Conservation (phyloP, 345 rosid genomes). For the Citrus trifoliata region DNA sequence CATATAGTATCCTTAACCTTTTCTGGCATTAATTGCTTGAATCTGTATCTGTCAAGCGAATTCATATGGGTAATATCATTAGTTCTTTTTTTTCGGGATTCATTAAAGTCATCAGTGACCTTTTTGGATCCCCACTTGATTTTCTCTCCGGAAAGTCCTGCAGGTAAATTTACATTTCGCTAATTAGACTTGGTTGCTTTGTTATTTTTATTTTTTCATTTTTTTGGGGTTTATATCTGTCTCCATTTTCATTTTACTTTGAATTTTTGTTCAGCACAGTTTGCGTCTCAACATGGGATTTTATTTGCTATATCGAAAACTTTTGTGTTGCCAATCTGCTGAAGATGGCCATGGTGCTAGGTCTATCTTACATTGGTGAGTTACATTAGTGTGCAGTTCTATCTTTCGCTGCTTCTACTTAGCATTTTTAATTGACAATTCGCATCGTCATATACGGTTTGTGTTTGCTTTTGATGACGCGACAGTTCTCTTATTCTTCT, state of each 20-base stretch:
- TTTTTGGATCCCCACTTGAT: constrained; percentile 47
- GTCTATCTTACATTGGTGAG: constrained; percentile 30
- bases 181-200: background rate
- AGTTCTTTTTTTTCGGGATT: constrained; percentile 44
- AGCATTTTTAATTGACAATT: too few species aligned
- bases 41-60: background rate
- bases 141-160: constrained; percentile 60
- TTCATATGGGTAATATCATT: constrained; percentile 34
- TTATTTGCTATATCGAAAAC: constrained; percentile 47
- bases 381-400: background rate
- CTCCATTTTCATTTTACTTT: background rate
- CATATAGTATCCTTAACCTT: too few species aligned
- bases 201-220: background rate
- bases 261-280: constrained; percentile 27
- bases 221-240: background rate
- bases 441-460: too few species aligned
- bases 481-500: constrained; percentile 44
- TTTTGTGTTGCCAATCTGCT: constrained; percentile 52
- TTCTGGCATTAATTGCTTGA: background rate
- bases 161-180: constrained; percentile 26
- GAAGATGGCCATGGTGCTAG: constrained; percentile 34
- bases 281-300: constrained; percentile 54
- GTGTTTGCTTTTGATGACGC: too few species aligned
- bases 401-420: too few species aligned
- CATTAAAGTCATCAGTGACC: constrained; percentile 26